Evolutionary conservation across 1,284 basidiomycete species (phyloP), one percentile per base, ranked within the genome.

Genomic region (Ceratobasidium sp.): DNA sequence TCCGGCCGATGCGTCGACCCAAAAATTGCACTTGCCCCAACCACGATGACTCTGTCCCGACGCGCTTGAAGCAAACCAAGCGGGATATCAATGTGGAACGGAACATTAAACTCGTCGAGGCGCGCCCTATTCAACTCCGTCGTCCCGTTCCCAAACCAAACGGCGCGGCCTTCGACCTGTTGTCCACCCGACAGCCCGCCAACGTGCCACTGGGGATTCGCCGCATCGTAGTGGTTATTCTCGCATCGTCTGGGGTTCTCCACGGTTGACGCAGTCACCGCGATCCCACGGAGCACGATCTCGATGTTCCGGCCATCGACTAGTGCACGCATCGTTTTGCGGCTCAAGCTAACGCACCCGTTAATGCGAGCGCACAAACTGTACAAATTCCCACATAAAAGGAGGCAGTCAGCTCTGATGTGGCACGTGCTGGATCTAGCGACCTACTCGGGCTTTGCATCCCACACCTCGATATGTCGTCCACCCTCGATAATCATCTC

Each of bases 361-460:
- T 58, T 67, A 21, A 67, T 51, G 38, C 64, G 64, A 21, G 38
- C 53, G 25, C 49, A 67, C 38, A 67, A 44, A 42, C 64, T 67
- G n/a, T 12, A 49, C 5, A 67, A 40, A 53, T 25, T 49, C 61
- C 61, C 61, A 49, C 44, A 48, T 1, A 48, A 63, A 63, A 63
- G 30, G 14, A 25, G 36, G 38, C n/a, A 30, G 64, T 67, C 51
- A 67, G 51, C 64, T 18, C 36, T 14, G 14, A 28, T 60, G 58
- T 60, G 58, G 51, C 51, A 54, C 51, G 51, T 54, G 51, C 23
- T 54, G 25, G 51, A 30, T 28, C 25, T 28, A 56, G 42, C 51
- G 58, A 67, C 64, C 49, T 51, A 67, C 64, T 67, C 53, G 51
- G 64, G 64, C n/a, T 67, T 67, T 67, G 64, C 64, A 42, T 67